These are phyloP conservation scores for Zymoseptoria passerinii DNA, from an alignment of 2,329 filamentous ascomycete genomes.

Conservation along the genomic window DNA sequence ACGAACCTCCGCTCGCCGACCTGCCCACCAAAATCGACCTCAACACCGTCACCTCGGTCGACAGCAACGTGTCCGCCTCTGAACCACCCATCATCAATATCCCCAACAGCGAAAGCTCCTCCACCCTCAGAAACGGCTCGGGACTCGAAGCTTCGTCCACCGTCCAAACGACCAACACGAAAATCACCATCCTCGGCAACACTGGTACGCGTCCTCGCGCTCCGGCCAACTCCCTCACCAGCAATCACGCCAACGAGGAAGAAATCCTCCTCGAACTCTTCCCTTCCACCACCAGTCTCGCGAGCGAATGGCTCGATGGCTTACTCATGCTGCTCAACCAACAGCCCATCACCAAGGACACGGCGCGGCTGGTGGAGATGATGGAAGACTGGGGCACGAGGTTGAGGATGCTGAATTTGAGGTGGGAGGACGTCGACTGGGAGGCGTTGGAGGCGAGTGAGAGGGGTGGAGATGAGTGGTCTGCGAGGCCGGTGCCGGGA, in stretches of 20 bases:
- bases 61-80: slow-evolving; percentile 76
- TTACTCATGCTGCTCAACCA: slow-evolving; percentile 91
- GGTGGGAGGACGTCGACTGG: slow-evolving; percentile 66
- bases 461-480: slow-evolving; percentile 29
- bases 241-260: slow-evolving; percentile 41
- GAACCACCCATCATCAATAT: slow-evolving; percentile 40
- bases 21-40: slow-evolving; percentile 80
- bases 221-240: not conserved
- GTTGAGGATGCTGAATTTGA: slow-evolving; percentile 83
- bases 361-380: slow-evolving; percentile 76
- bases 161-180: slow-evolving; percentile 51
- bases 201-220: slow-evolving; percentile 3
- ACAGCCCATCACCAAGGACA: slow-evolving; percentile 93
- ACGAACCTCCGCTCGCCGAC: slow-evolving; percentile 63
- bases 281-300: slow-evolving; percentile 69
- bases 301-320: slow-evolving; percentile 94
- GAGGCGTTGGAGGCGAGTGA: slow-evolving; percentile 32
- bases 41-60: slow-evolving; percentile 79
- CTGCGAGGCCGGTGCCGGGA: slow-evolving; percentile 52
- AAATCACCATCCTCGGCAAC: slow-evolving; percentile 78
- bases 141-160: slow-evolving; percentile 7
- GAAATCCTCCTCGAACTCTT: slow-evolving; percentile 72
- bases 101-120: slow-evolving; percentile 32
- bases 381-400: slow-evolving; percentile 88
- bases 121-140: slow-evolving; percentile 17